Percentiles rank a stretch among this genome's conserved stretches.
phyloP scores from a whole-genome alignment of 2,329 filamentous ascomycete genomes.

The Trichoderma arundinaceum region DNA sequence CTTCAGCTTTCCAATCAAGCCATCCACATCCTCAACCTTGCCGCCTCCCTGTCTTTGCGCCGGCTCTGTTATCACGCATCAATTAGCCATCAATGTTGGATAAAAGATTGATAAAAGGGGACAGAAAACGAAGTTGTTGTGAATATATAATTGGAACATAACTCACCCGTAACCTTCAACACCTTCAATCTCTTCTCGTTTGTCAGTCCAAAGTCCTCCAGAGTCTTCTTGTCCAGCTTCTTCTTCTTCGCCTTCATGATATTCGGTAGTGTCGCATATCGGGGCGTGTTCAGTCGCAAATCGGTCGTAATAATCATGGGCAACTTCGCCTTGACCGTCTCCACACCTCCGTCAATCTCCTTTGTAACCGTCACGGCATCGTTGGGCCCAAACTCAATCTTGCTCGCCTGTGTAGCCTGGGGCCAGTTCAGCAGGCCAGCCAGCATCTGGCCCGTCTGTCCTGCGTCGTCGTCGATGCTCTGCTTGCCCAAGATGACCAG shows the following conservation, averaged over 20 bases:
- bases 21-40: conserved; percentile 97
- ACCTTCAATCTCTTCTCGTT: conserved; percentile 80
- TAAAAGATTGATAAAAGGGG: not conserved
- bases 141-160: not conserved
- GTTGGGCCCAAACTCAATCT: conserved; percentile 75
- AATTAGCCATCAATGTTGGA: not conserved
- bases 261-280: conserved; percentile 94
- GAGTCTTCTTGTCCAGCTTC: conserved; percentile 88
- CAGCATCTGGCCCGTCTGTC: conserved; percentile 97
- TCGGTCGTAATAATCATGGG: conserved; percentile 96
- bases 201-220: conserved; percentile 82
- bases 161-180: conserved; percentile 81
- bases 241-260: conserved; percentile 99
- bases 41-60: conserved; percentile 86
- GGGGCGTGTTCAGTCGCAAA: conserved; percentile 89
- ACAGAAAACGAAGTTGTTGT: not conserved
- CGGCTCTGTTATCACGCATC: conserved; percentile 65
- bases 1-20: conserved; percentile 92
- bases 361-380: conserved; percentile 78
- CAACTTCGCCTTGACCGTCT: conserved; percentile 84
- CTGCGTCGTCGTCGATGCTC: conserved; percentile 95
- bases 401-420: conserved; percentile 91
- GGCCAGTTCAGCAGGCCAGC: conserved; percentile 90
- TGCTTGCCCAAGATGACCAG: conserved; percentile 95
- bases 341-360: conserved; percentile 94